Base-by-base conservation (phyloP, 2,329 filamentous ascomycete genomes). In the Bipolaris victoriae region DNA sequence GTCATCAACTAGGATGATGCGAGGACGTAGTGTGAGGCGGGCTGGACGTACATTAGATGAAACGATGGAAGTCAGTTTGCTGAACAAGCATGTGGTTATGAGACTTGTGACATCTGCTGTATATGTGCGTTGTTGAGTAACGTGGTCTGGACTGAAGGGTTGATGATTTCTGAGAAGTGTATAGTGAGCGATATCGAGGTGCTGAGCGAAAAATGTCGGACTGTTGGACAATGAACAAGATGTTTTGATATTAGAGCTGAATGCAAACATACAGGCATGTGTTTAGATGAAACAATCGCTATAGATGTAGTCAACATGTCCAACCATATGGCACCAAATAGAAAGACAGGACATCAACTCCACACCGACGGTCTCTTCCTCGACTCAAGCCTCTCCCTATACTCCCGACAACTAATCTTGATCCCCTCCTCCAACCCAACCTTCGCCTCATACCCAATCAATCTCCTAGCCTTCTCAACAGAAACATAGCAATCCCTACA, bases 351-450 rank as follows among this genome's bases (percentile, higher is more conserved):
- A 41, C 16, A 10, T 3, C 9, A 13, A 41, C 39, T 20, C 18
- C 16, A 41, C 22, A 9, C 15, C n/a, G 22, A 57, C 40, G 11
- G 48, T 18, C 41, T 57, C 29, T 29, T 43, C 29, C 49, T 45
- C 10, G 16, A 49, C 36, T 49, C 29, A 11, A 57, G 35, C 26
- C 36, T 57, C 1, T 44, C 36, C 35, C 31, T 53, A 13, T 57
- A 57, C 16, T 57, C 70, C 58, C 66, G 58, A 60, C 72, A 74
- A 39, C 60, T 68, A 9, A 65, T 64, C 52, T 50, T 60, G 10
- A 86, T 76, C 1, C 80, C 84, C 31, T 85, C 82, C 36, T 81
- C 78, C 50, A 87, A 75, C 2, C 77, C 75, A 10, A 87, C 77
- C 49, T 73, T 74, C 41, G 84, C 79, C 57, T 76, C 68, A 67